Evolutionary conservation across 2,329 filamentous ascomycete genomes (phyloP).

Genomic region (Aspergillus carbonarius): DNA sequence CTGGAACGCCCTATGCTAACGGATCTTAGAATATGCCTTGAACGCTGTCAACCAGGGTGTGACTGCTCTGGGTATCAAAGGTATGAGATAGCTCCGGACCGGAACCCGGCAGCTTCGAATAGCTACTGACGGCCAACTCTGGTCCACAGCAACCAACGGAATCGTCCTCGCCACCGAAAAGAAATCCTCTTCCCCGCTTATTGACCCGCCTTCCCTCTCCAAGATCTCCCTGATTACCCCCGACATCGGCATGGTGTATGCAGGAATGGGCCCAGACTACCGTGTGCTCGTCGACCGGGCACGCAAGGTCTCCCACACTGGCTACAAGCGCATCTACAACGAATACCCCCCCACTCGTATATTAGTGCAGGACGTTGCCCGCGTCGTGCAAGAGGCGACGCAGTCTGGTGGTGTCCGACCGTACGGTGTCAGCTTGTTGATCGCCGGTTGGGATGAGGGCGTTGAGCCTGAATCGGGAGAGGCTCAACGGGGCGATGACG

Average conservation of each 20-base stretch:
- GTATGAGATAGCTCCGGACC: slow-evolving; percentile 48
- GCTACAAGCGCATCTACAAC: slow-evolving; percentile 99
- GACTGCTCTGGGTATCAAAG: slow-evolving; percentile 97
- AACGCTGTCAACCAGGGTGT: slow-evolving; percentile 99
- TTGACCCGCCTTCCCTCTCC: slow-evolving; percentile 89
- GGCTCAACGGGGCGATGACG: slow-evolving; percentile 54
- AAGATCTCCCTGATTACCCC: slow-evolving; percentile 98
- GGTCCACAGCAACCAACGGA: slow-evolving; percentile 82
- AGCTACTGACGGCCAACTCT: slow-evolving; percentile 15
- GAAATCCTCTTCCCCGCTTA: slow-evolving; percentile 96
- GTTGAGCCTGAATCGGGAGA: slow-evolving; percentile 80
- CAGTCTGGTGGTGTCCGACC: slow-evolving; percentile 96
- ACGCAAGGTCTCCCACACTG: slow-evolving; percentile 95
- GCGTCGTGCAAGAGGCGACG: slow-evolving; percentile 98
- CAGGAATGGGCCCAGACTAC: slow-evolving; percentile 98
- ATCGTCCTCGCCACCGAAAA: slow-evolving; percentile 99
- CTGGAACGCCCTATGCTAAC: slow-evolving; percentile 16
- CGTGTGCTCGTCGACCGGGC: slow-evolving; percentile 96
- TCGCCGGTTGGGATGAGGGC: slow-evolving; percentile 97
- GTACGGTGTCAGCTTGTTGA: slow-evolving; percentile 91
- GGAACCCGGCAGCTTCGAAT: background rate
- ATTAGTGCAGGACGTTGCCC: slow-evolving; percentile 96
- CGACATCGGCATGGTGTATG: slow-evolving; percentile 99
- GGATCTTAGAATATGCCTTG: slow-evolving; percentile 82
- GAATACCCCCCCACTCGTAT: slow-evolving; percentile 99